phyloP scores from a whole-genome alignment of 306 rosid species.

The Cicer arietinum region DNA sequence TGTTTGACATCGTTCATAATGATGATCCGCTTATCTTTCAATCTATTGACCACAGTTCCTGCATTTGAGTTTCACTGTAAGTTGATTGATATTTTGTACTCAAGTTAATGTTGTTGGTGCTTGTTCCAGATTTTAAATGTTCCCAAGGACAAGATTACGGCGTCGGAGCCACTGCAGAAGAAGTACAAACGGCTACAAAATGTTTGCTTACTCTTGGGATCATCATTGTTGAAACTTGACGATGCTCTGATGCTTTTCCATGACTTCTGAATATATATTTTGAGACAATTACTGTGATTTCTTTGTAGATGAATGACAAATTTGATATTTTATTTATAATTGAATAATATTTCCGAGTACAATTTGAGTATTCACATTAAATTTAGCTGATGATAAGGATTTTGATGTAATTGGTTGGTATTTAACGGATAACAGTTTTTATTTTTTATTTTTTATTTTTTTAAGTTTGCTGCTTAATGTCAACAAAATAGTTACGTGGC shows the following conservation, averaged over 20 bases:
- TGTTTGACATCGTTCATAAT: neutral
- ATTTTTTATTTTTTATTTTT: neutral
- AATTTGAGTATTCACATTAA: neutral
- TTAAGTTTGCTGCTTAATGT: neutral
- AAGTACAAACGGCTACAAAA: slow-evolving; percentile 45
- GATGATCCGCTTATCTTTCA: neutral
- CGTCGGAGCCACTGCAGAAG: slow-evolving; percentile 52
- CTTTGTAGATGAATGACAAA: slow-evolving; percentile 11
- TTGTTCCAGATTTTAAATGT: slow-evolving; percentile 61
- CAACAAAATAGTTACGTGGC: neutral
- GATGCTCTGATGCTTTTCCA: slow-evolving; percentile 93
- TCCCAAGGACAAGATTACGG: slow-evolving; percentile 51
- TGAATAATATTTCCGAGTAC: neutral
- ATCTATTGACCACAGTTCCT: slow-evolving; percentile 9
- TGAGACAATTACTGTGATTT: slow-evolving; percentile 8
- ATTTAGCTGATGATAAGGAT: neutral
- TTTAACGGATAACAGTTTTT: neutral
- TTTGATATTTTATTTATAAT: slow-evolving; percentile 21
- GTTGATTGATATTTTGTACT: slow-evolving; percentile 29
- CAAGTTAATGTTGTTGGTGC: slow-evolving; percentile 28
- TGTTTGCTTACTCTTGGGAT: slow-evolving; percentile 53
- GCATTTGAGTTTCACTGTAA: slow-evolving; percentile 13
- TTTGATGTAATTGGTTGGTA: slow-evolving; percentile 2
- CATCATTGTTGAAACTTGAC: slow-evolving; percentile 78
- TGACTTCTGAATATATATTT: slow-evolving; percentile 61